Conservation (phyloP, 2,329 filamentous ascomycete genomes). For the Epichloe typhina region DNA sequence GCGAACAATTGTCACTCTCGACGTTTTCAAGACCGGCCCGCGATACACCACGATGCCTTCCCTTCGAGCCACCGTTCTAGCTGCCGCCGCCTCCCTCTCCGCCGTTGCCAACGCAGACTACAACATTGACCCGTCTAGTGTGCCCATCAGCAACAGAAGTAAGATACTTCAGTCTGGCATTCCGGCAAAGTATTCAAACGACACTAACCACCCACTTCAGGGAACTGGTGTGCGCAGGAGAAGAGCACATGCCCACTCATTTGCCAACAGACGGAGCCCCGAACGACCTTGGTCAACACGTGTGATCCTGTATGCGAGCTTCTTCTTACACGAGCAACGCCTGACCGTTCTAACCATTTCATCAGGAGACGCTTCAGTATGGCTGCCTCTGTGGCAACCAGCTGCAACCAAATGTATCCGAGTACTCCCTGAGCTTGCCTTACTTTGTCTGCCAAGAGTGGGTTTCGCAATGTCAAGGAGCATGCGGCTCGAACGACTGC, state of each 20-base stretch:
- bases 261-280: constrained; percentile 46
- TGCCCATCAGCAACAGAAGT: constrained; percentile 40
- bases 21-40: neutral
- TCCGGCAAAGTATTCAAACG: neutral
- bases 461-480: constrained; percentile 59
- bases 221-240: constrained; percentile 53
- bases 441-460: constrained; percentile 64
- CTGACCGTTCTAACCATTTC: neutral
- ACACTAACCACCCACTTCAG: constrained; percentile 23
- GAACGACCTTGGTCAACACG: constrained; percentile 44
- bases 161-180: constrained; percentile 15
- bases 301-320: constrained; percentile 47
- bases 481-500: constrained; percentile 59
- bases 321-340: neutral
- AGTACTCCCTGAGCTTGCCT: constrained; percentile 68
- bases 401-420: constrained; percentile 54
- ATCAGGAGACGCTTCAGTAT: constrained; percentile 51
- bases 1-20: neutral
- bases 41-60: constrained; percentile 36
- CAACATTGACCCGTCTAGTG: constrained; percentile 47
- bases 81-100: constrained; percentile 36
- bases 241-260: constrained; percentile 54
- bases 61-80: constrained; percentile 38
- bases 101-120: constrained; percentile 43
- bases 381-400: constrained; percentile 58